Evolutionary conservation across 2,329 filamentous ascomycete genomes (phyloP).

Genomic region (Ustilaginoidea virens): DNA sequence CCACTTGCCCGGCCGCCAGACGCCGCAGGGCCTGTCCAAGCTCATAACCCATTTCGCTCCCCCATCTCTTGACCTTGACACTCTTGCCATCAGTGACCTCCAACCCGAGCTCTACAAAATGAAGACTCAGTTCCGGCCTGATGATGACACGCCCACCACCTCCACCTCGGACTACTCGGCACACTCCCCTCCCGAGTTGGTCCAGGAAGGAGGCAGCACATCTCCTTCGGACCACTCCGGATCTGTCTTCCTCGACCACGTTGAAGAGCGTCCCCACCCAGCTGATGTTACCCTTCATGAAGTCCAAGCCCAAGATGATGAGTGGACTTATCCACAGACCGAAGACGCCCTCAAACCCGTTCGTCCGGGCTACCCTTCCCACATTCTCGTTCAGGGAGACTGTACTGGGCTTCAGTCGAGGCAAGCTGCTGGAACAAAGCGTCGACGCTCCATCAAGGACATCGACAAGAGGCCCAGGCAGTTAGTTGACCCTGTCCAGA

Average conservation of each 20-base stretch:
- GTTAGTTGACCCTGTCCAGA: conserved; percentile 25
- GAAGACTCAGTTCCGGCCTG: conserved; percentile 17
- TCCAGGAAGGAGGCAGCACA: conserved; percentile 21
- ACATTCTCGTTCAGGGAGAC: conserved; percentile 16
- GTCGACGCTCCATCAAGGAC: conserved; percentile 18
- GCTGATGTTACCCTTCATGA: conserved; percentile 17
- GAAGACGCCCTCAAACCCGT: conserved; percentile 17
- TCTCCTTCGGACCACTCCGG: conserved; percentile 25
- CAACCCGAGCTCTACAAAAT: conserved; percentile 18
- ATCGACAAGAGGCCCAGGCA: conserved; percentile 21
- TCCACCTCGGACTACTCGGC: conserved; percentile 21
- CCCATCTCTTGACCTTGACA: conserved; percentile 14
- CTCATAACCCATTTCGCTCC: conserved; percentile 19
- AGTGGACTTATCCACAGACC: conserved; percentile 25
- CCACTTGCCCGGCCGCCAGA: conserved; percentile 13
- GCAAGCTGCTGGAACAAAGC: conserved; percentile 17
- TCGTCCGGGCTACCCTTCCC: conserved; percentile 16
- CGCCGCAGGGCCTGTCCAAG: conserved; percentile 15
- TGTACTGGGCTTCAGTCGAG: conserved; percentile 10
- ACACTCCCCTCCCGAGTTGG: conserved; percentile 21
- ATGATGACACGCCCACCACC: conserved; percentile 16
- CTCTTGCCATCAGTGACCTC: conserved; percentile 16
- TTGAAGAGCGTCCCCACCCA: conserved; percentile 15
- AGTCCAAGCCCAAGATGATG: conserved; percentile 21
- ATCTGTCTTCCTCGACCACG: conserved; percentile 16